Evolutionary conservation across 2,329 filamentous ascomycete species (phyloP).

Genomic region (Fusarium chuoi): DNA sequence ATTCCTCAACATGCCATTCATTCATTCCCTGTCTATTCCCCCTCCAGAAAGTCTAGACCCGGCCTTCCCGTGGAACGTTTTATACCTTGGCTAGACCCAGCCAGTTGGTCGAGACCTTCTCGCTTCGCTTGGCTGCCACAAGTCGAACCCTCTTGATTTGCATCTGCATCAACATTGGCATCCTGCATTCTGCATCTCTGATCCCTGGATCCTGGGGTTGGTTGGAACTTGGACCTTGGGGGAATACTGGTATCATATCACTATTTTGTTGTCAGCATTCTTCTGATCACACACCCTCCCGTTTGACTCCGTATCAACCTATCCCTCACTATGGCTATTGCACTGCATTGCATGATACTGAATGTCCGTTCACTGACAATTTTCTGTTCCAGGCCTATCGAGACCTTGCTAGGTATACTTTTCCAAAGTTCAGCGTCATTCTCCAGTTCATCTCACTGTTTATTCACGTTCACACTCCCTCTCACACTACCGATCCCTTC

Average conservation of each 20-base stretch:
- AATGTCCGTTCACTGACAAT: constrained; percentile 35
- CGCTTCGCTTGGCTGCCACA: constrained; percentile 18
- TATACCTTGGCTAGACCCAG: constrained; percentile 22
- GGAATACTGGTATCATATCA: background rate
- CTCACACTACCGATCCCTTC: background rate
- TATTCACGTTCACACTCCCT: background rate
- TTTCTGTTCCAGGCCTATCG: constrained; percentile 50
- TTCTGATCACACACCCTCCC: constrained; percentile 3
- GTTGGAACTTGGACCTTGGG: background rate
- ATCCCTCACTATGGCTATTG: background rate
- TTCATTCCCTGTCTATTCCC: constrained; percentile 30
- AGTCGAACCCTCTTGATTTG: constrained; percentile 29
- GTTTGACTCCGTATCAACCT: background rate
- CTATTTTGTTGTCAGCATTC: background rate
- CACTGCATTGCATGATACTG: background rate
- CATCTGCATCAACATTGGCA: constrained; percentile 23
- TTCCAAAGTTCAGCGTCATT: constrained; percentile 8
- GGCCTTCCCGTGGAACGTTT: constrained; percentile 29
- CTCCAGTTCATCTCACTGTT: background rate
- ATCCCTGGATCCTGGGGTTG: constrained; percentile 6
- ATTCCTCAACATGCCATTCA: background rate
- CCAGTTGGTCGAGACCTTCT: constrained; percentile 34
- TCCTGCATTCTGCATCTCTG: constrained; percentile 23
- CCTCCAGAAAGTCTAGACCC: constrained; percentile 21
- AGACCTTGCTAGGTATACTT: constrained; percentile 49